Evolutionary conservation across 345 rosid genomes (phyloP).

Genomic region (thale cress (Arabidopsis thaliana)): DNA sequence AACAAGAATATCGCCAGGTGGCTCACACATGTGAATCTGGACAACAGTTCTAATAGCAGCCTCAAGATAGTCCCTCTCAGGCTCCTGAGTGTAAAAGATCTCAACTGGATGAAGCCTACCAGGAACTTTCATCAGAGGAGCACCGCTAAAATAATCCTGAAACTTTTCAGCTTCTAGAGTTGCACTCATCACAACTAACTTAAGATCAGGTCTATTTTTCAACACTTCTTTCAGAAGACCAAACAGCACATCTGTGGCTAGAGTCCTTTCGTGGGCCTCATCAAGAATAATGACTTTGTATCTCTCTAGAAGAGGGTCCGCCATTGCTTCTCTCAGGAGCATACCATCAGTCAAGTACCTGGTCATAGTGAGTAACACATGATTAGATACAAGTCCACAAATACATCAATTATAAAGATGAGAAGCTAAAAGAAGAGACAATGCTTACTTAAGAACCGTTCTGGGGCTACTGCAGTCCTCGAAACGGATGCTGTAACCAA

Average conservation of each 20-base stretch:
- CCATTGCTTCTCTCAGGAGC: conserved; percentile 98
- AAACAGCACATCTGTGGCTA: conserved; percentile 92
- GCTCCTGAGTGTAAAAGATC: conserved; percentile 94
- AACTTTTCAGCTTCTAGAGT: conserved; percentile 99
- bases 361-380: conserved; percentile 2
- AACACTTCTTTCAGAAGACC: conserved; percentile 95
- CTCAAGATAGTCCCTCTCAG: conserved; percentile 97
- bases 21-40: conserved; percentile 86
- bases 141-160: conserved; percentile 87
- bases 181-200: conserved; percentile 99
- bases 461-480: conserved; percentile 89
- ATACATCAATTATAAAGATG: background rate
- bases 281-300: conserved; percentile 96
- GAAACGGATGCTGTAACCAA: conserved; percentile 96
- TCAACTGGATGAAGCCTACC: conserved; percentile 99
- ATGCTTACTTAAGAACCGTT: conserved; percentile 88
- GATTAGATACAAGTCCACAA: background rate
- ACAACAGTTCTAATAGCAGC: conserved; percentile 95
- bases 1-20: conserved; percentile 93
- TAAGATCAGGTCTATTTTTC: conserved; percentile 80
- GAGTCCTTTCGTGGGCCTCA: conserved; percentile 97
- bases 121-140: conserved; percentile 99
- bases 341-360: conserved; percentile 99
- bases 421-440: background rate
- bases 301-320: conserved; percentile 94